Evolutionary conservation across 2,329 filamentous ascomycete species (phyloP), one percentile per base, ranked within the genome.

Genomic region (Ophiostoma piceae): DNA sequence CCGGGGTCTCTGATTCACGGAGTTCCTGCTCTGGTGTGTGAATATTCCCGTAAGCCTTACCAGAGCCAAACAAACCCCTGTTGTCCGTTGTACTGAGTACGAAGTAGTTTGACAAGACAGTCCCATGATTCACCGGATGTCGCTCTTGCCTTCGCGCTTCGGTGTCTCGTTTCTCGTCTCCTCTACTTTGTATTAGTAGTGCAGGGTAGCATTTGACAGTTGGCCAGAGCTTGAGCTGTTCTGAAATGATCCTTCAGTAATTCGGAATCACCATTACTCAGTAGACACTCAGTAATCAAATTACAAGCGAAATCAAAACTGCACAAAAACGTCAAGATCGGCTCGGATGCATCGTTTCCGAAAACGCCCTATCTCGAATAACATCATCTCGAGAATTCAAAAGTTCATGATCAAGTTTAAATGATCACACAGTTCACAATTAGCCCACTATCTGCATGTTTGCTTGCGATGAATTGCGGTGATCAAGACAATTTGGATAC

Each of bases 61-160:
- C 12, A 41, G 8, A 11, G 39, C 11, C 22, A 22, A 12, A 57
- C 51, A 57, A 14, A 11, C 8, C 51, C 51, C 22, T 57, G 51
- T 51, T n/a, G 43, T 51, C 43, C n/a, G 43, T 51, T 51, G 3
- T 47, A 19, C 43, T 47, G 35, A 7, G 9, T 47, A 47, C 43
- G 26, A 29, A 29, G 26, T n/a, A 7, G 43, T 7, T n/a, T 19
- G n/a, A 51, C 43, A 19, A 16, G 43, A 14, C 12, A 41, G 39
- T 26, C n/a, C n/a, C n/a, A n/a, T 29, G 51, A 57, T 57, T 26
- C 51, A 29, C 51, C 51, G 51, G 51, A 57, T 57, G 51, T 57
- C 51, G 51, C 51, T 26, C 12, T 26, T 26, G 51, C n/a, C 22
- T 11, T 57, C 9, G 11, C 22, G 51, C 19, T n/a, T n/a, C 43